phyloP scores from a whole-genome alignment of 2,329 filamentous ascomycete species.

The Fusarium longipes region DNA sequence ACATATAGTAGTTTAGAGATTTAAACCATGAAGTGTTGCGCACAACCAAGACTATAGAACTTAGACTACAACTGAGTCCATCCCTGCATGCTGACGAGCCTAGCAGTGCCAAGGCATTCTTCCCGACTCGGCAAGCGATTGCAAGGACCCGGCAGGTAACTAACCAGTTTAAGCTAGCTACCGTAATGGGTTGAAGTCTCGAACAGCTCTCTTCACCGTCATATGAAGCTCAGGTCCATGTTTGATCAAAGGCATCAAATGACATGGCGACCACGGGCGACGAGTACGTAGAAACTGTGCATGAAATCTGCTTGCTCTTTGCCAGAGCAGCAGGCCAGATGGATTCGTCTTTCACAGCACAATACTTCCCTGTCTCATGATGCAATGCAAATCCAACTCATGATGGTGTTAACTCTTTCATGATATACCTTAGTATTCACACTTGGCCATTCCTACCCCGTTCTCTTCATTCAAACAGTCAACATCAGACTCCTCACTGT shows the following conservation, averaged over 20 bases:
- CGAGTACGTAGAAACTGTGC: not conserved
- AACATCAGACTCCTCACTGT: not conserved
- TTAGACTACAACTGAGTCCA: not conserved
- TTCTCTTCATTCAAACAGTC: not conserved
- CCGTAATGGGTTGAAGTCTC: constrained; percentile 15
- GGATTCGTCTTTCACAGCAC: not conserved
- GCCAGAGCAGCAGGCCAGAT: not conserved
- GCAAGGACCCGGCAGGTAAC: not conserved
- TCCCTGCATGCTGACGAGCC: not conserved
- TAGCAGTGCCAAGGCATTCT: not conserved
- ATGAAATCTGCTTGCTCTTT: not conserved
- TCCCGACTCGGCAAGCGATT: constrained; percentile 5
- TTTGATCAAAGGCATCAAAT: constrained; percentile 4
- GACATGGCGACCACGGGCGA: constrained; percentile 18
- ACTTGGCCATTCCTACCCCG: not conserved
- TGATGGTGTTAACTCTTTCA: constrained; percentile 32
- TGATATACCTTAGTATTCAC: constrained; percentile 15
- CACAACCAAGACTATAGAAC: not conserved
- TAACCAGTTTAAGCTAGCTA: constrained; percentile 7
- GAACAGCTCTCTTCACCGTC: constrained; percentile 9
- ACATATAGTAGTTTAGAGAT: not conserved
- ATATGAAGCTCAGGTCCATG: constrained; percentile 6
- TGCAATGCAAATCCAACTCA: constrained; percentile 28
- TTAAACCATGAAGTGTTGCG: constrained; percentile 1
- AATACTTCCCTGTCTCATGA: constrained; percentile 31